phyloP scores from a whole-genome alignment of 1,139 yeast genomes.

The Arxiozyma heterogenica region DNA sequence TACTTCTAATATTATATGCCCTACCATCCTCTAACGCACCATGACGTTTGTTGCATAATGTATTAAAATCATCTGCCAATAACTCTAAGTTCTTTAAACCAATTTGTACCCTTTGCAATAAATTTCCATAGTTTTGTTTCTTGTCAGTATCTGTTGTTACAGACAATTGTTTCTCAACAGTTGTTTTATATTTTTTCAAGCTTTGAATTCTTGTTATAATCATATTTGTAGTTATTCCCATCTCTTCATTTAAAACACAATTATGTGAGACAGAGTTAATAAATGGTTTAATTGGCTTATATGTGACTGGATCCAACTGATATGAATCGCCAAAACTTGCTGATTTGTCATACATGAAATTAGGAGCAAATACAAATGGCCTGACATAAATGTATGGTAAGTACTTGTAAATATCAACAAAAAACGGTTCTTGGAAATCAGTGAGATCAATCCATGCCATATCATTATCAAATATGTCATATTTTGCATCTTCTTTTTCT shows the following conservation, averaged over 20 bases:
- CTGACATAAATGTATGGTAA: slow-evolving; percentile 49
- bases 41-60: slow-evolving; percentile 5
- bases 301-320: slow-evolving; percentile 32
- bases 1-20: slow-evolving; percentile 12
- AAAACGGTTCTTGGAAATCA: slow-evolving; percentile 70
- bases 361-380: slow-evolving; percentile 68
- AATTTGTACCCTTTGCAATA: slow-evolving; percentile 20
- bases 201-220: slow-evolving; percentile 22
- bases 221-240: slow-evolving; percentile 13
- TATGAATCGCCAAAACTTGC: slow-evolving; percentile 38
- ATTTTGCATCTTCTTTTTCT: slow-evolving; percentile 16
- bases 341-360: slow-evolving; percentile 67
- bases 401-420: slow-evolving; percentile 30
- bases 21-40: neutral
- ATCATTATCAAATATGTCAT: slow-evolving; percentile 36
- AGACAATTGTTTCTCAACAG: slow-evolving; percentile 12
- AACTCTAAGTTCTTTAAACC: slow-evolving; percentile 25
- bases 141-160: slow-evolving; percentile 7
- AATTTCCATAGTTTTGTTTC: slow-evolving; percentile 13
- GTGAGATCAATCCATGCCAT: slow-evolving; percentile 68
- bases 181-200: slow-evolving; percentile 18
- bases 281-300: slow-evolving; percentile 30
- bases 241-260: slow-evolving; percentile 46
- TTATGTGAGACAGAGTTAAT: slow-evolving; percentile 50
- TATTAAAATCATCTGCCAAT: slow-evolving; percentile 35